Evolutionary conservation across 345 rosid genomes (phyloP), one percentile per base, ranked within the genome.

Genomic region (Corchorus olitorius): DNA sequence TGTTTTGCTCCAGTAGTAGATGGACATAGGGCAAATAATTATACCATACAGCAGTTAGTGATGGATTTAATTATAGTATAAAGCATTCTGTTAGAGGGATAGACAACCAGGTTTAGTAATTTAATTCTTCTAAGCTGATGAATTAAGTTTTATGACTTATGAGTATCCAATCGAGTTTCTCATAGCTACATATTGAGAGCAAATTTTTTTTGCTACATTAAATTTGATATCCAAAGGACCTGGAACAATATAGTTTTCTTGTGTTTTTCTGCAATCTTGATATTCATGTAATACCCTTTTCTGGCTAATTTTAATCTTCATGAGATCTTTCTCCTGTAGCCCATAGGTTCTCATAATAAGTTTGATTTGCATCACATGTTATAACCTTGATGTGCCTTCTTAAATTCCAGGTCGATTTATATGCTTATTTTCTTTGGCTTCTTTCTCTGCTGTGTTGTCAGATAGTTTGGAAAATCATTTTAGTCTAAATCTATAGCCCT

Each of bases 1-100:
- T 69, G 46, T 69, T 70, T 70, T 52, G 46, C 39, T 35, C 46
- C 61, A 35, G 27, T 35, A 53, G 60, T 52, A 48, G 27, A 58
- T 27, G 0, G 46, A 52, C 17, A 0, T 4, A 9, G 4, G 46
- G 17, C 46, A 53, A 41, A 10, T 53, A 35, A 33, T 70, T 17
- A 9, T 37, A 35, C 74, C 33, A 53, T 70, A 10, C 50, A 69
- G 33, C 73, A 33, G 14, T 14, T 33, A 49, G 14, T 20, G 56
- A 27, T 68, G 49, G 14, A 13, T 49, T 22, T 68, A 22, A 45
- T n/a, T n/a, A n/a, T 48, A 41, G 2, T 68, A 22, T 9, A 52
- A 27, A 52, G 17, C 46, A 10, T 56, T 35, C 34, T 53, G 8
- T 52, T 4, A 34, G 52, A 60, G 50, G 15, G 6, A 16, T 15